Conservation (phyloP, 2,329 filamentous ascomycete species). For the Curvularia hawaiiensis region DNA sequence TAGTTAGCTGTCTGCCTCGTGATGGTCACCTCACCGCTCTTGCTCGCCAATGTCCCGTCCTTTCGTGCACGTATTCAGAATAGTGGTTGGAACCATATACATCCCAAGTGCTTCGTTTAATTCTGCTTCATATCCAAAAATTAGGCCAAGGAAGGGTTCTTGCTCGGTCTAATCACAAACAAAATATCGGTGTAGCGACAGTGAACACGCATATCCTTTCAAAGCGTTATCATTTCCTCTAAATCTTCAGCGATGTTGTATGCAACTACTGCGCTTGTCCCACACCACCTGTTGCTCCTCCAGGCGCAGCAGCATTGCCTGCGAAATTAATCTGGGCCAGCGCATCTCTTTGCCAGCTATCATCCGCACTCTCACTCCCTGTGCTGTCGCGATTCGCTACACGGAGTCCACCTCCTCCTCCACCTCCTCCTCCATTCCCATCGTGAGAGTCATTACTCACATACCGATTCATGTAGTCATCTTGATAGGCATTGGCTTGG, state of each 20-base stretch:
- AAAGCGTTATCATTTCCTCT: too few relatives aligned
- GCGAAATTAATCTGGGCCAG: conserved; percentile 24
- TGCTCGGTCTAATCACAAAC: background rate
- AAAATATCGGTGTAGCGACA: background rate
- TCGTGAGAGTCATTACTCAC: conserved; percentile 12
- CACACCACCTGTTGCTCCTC: background rate
- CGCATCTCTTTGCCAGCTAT: conserved; percentile 21
- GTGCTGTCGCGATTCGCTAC: conserved; percentile 49
- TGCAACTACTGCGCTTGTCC: conserved; percentile 5
- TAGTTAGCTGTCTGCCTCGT: background rate
- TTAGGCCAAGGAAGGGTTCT: too few relatives aligned
- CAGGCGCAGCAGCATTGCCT: conserved; percentile 3
- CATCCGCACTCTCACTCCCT: conserved; percentile 25
- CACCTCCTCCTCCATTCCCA: conserved; percentile 5
- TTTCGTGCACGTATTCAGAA: background rate
- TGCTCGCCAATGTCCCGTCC: background rate
- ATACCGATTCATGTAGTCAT: conserved; percentile 5
- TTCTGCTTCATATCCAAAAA: too few relatives aligned
- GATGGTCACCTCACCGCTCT: background rate
- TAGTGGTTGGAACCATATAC: background rate
- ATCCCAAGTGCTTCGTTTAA: too few relatives aligned
- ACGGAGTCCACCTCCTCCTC: conserved; percentile 44
- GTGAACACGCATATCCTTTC: too few relatives aligned
- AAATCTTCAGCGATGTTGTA: too few relatives aligned
- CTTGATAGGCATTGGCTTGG: conserved; percentile 5